Conservation (phyloP, 2,329 filamentous ascomycete genomes). For the Cryphonectria parasitica region DNA sequence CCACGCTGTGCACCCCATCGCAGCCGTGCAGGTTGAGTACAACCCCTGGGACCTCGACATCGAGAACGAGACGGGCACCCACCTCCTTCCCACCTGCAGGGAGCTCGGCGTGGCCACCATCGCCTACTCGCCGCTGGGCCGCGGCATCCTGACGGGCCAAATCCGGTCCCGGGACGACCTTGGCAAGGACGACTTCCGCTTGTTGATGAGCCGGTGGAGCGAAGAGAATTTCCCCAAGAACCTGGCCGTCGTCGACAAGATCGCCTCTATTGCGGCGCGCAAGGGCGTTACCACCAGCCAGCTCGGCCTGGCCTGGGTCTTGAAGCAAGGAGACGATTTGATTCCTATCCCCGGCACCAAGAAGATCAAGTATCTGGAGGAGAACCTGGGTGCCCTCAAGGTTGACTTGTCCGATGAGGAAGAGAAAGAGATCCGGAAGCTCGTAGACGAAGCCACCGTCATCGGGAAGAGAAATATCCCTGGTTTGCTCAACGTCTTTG, state of each 20-base stretch:
- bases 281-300: conserved; percentile 54
- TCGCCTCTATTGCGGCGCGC: conserved; percentile 52
- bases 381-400: conserved; percentile 45
- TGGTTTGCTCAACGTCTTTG: background rate
- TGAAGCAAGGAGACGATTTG: conserved; percentile 62
- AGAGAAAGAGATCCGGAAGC: conserved; percentile 39
- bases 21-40: conserved; percentile 59
- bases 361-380: conserved; percentile 50
- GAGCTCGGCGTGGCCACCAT: conserved; percentile 62
- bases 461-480: background rate
- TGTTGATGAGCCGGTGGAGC: conserved; percentile 50
- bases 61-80: conserved; percentile 52
- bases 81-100: conserved; percentile 56
- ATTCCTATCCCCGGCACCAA: conserved; percentile 62
- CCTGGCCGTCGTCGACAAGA: conserved; percentile 54
- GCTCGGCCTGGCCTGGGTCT: conserved; percentile 65
- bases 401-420: conserved; percentile 42
- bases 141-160: conserved; percentile 59
- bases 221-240: conserved; percentile 61
- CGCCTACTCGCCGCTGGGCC: conserved; percentile 63
- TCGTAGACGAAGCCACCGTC: background rate
- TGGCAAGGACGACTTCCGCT: conserved; percentile 52
- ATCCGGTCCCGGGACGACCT: conserved; percentile 51
- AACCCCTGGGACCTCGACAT: conserved; percentile 60
- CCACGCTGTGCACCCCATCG: conserved; percentile 51